These are phyloP conservation scores for Phaseolus lunatus DNA, from an alignment of 306 rosid genomes.

Conservation along the genomic window DNA sequence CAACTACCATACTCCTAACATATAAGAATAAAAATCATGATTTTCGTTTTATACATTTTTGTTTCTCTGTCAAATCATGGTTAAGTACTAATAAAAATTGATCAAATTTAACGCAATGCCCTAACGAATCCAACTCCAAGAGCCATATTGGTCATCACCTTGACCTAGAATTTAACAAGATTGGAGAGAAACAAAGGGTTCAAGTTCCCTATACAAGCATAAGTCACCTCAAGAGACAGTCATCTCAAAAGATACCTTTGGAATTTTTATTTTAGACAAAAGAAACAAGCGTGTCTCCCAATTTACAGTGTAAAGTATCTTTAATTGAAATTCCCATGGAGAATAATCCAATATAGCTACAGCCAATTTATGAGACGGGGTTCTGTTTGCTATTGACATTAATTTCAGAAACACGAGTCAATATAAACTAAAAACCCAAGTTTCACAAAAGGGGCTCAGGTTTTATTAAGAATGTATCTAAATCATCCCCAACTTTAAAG, in stretches of 20 bases:
- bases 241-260: background rate
- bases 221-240: conserved; percentile 1
- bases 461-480: conserved; percentile 59
- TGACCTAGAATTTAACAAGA: background rate
- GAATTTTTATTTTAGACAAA: background rate
- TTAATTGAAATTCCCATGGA: too few species aligned
- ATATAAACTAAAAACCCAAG: conserved; percentile 42
- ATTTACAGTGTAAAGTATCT: background rate
- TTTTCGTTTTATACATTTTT: too few species aligned
- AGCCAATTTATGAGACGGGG: conserved; percentile 25
- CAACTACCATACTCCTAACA: conserved; percentile 49
- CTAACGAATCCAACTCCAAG: too few species aligned
- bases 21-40: background rate
- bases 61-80: too few species aligned
- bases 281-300: background rate
- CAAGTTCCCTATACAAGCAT: background rate
- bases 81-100: too few species aligned
- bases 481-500: conserved; percentile 42
- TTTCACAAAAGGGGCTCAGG: conserved; percentile 54
- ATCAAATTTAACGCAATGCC: too few species aligned
- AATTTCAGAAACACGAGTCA: conserved; percentile 47
- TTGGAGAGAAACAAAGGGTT: background rate
- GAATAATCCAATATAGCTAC: conserved; percentile 20
- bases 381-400: conserved; percentile 46
- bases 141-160: background rate